Evolutionary conservation across 305 asterid genomes (phyloP).

Genomic region (Fraxinus angustifolia): DNA sequence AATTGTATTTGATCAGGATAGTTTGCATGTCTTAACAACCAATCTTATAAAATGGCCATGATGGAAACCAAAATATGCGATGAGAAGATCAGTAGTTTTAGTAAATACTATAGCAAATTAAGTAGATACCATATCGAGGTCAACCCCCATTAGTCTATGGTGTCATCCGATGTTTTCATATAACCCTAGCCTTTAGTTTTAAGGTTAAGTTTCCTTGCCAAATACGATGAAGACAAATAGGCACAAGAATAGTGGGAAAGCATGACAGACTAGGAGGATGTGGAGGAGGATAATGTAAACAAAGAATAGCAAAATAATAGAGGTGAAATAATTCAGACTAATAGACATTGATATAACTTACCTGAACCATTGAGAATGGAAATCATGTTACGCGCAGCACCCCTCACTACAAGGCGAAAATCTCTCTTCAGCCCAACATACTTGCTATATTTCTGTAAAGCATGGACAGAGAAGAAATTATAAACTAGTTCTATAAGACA

Average conservation of each 20-base stretch:
- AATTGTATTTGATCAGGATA: background rate
- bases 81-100: slow-evolving; percentile 4
- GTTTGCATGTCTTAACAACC: background rate
- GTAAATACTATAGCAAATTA: background rate
- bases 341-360: slow-evolving; percentile 20
- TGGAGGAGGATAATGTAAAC: background rate
- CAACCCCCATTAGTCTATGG: slow-evolving; percentile 18
- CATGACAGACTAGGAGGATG: background rate
- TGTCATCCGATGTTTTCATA: background rate
- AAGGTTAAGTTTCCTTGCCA: slow-evolving; percentile 7
- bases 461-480: slow-evolving; percentile 10
- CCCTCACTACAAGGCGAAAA: slow-evolving; percentile 90
- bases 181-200: background rate
- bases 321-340: background rate
- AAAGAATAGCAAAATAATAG: background rate
- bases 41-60: background rate
- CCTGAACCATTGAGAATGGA: slow-evolving; percentile 90
- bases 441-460: slow-evolving; percentile 75
- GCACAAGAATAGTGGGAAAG: slow-evolving; percentile 3
- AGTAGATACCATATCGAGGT: slow-evolving; percentile 4
- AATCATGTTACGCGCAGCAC: slow-evolving; percentile 93
- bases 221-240: background rate
- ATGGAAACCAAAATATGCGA: slow-evolving; percentile 16
- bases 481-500: background rate
- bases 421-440: slow-evolving; percentile 92